Percentiles rank a stretch among this genome's conserved stretches.
Evolutionary conservation across 331 rosid genomes (phyloP).

Genomic region (Dryas integrifolia): DNA sequence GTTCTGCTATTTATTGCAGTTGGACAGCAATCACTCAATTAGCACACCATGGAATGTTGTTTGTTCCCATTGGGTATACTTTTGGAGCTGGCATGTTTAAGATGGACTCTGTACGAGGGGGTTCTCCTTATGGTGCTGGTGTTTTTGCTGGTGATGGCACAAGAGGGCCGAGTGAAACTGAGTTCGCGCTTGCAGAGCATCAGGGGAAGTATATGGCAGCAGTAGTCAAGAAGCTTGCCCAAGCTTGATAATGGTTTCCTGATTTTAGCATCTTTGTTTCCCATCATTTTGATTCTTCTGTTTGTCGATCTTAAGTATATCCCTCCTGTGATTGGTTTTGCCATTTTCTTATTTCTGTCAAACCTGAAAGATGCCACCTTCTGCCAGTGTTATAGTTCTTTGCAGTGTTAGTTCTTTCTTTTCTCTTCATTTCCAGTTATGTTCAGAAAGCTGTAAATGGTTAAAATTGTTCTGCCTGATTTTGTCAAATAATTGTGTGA

Average conservation of each 20-base stretch:
- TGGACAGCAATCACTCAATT: slow-evolving; percentile 97
- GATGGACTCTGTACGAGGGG: slow-evolving; percentile 81
- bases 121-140: slow-evolving; percentile 93
- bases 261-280: neutral
- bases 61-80: slow-evolving; percentile 91
- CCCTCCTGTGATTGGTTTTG: slow-evolving; percentile 31
- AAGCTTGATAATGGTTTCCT: slow-evolving; percentile 30
- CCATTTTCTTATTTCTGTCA: slow-evolving; percentile 24
- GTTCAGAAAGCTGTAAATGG: slow-evolving; percentile 41
- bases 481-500: slow-evolving; percentile 23
- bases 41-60: slow-evolving; percentile 94
- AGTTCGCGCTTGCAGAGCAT: slow-evolving; percentile 86
- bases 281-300: slow-evolving; percentile 14
- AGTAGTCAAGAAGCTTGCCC: slow-evolving; percentile 66
- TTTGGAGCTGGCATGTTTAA: slow-evolving; percentile 93
- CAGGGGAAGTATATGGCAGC: slow-evolving; percentile 93
- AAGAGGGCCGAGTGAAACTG: slow-evolving; percentile 74
- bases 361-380: slow-evolving; percentile 22
- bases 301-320: slow-evolving; percentile 10
- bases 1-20: slow-evolving; percentile 45
- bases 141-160: slow-evolving; percentile 90
- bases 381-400: slow-evolving; percentile 21
- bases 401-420: neutral
- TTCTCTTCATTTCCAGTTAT: slow-evolving; percentile 17
- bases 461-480: slow-evolving; percentile 21